A percentile compares a stretch with the other conserved stretches of the same genome.
Evolutionary conservation across 768 basidiomycete genomes (phyloP).

Genomic region (Termitomyces sp.): DNA sequence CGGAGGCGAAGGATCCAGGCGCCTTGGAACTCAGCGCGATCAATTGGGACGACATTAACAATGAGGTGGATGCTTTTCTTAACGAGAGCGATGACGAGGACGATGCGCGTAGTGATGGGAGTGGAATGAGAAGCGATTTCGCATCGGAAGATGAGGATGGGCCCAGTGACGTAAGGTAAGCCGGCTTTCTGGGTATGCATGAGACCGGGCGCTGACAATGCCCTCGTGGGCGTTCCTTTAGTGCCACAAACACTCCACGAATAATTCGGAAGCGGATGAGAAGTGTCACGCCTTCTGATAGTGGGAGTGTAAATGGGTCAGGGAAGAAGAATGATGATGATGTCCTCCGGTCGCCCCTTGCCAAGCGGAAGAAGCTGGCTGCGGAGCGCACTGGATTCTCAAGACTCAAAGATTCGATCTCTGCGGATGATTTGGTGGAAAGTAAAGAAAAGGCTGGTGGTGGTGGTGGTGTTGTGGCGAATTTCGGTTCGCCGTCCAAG

Average conservation of each 20-base stretch:
- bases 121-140: conserved; percentile 38
- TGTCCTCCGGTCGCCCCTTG: conserved; percentile 58
- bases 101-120: conserved; percentile 34
- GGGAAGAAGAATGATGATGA: conserved; percentile 33
- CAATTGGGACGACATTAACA: conserved; percentile 80
- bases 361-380: conserved; percentile 76
- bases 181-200: conserved; percentile 1
- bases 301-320: conserved; percentile 31
- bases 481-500: conserved; percentile 8
- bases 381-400: conserved; percentile 63
- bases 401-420: conserved; percentile 62
- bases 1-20: conserved; percentile 26
- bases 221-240: conserved; percentile 15
- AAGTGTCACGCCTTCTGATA: conserved; percentile 66
- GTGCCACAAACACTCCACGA: conserved; percentile 36
- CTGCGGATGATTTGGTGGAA: conserved; percentile 43
- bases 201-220: not conserved
- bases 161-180: conserved; percentile 31
- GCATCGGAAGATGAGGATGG: conserved; percentile 56
- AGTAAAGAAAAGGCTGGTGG: conserved; percentile 13
- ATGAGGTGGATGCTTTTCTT: conserved; percentile 85
- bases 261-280: conserved; percentile 64
- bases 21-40: conserved; percentile 55
- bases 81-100: conserved; percentile 72
- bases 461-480: conserved; percentile 7